A percentile compares a stretch with the other conserved stretches of the same genome.
Conservation (phyloP, 2,329 filamentous ascomycete genomes). For the Atkinsonella texensis region DNA sequence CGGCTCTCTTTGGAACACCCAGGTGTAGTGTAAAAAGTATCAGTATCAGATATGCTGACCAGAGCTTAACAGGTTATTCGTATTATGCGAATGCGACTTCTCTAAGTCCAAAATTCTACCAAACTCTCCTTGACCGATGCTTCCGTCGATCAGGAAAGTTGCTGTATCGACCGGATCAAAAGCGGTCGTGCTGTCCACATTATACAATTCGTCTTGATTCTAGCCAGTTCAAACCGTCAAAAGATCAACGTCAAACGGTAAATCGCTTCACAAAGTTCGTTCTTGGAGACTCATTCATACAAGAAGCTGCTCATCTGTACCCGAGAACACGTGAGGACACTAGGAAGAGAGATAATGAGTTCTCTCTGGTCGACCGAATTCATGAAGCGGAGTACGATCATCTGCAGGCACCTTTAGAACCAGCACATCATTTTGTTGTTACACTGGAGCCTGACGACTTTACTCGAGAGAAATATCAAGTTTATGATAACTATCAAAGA, state of each 20-base stretch:
- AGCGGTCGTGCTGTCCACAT: constrained; percentile 78
- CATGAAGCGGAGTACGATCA: constrained; percentile 53
- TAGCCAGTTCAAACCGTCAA: constrained; percentile 49
- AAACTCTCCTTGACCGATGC: constrained; percentile 58
- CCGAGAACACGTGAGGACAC: constrained; percentile 56
- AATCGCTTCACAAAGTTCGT: constrained; percentile 67
- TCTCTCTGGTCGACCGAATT: constrained; percentile 53
- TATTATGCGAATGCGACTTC: constrained; percentile 56
- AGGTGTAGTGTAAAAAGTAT: not conserved
- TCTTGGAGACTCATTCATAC: constrained; percentile 54
- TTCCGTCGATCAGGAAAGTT: constrained; percentile 65
- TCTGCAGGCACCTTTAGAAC: constrained; percentile 46
- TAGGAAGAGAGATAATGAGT: constrained; percentile 52
- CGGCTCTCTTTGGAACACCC: not conserved
- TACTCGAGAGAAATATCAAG: constrained; percentile 61
- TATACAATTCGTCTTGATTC: constrained; percentile 71
- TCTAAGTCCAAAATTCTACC: constrained; percentile 56
- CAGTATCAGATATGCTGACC: constrained; percentile 15
- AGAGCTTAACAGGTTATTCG: constrained; percentile 45
- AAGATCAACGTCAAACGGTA: constrained; percentile 62
- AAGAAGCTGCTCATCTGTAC: constrained; percentile 49
- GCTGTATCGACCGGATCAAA: constrained; percentile 68
- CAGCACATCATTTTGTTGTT: constrained; percentile 56
- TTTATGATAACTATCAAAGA: constrained; percentile 66
- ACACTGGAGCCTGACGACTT: constrained; percentile 59